Percentiles rank a stretch among this genome's conserved stretches.
Conservation (phyloP, 2,329 filamentous ascomycete species). For the Teratosphaeria zuluensis region DNA sequence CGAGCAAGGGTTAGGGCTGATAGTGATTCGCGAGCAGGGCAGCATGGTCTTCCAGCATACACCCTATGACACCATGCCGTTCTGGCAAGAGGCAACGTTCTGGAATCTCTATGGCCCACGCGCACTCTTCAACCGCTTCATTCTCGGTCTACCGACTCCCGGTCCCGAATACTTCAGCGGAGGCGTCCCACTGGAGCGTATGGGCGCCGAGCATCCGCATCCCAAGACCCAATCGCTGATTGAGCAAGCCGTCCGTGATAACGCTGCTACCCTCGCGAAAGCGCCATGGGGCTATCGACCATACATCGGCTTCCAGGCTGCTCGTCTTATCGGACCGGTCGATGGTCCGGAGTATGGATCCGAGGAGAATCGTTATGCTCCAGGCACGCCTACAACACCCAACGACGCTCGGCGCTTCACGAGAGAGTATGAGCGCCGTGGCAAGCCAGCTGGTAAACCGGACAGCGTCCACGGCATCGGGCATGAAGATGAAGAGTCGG, state of each 20-base stretch:
- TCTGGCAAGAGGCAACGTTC: neutral
- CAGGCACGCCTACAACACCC: neutral
- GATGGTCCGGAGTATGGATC: neutral
- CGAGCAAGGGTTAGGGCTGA: neutral
- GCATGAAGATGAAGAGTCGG: neutral
- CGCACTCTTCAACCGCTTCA: neutral
- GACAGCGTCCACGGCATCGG: neutral
- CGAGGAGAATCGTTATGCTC: neutral
- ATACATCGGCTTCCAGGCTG: neutral
- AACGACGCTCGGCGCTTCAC: neutral
- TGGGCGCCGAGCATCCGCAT: neutral
- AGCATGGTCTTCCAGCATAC: neutral
- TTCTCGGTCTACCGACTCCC: neutral
- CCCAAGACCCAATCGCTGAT: neutral
- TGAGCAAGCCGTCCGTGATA: neutral
- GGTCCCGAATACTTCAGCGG: neutral
- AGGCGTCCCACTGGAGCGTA: neutral
- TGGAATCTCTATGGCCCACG: neutral
- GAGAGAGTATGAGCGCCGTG: neutral
- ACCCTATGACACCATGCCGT: neutral
- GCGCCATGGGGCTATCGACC: neutral
- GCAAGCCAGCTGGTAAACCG: neutral
- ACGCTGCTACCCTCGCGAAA: neutral
- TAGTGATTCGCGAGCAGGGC: neutral
- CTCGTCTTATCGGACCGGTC: neutral